Evolutionary conservation across 2,329 filamentous ascomycete species (phyloP), one percentile per base, ranked within the genome.

Genomic region (Periconia sp.): DNA sequence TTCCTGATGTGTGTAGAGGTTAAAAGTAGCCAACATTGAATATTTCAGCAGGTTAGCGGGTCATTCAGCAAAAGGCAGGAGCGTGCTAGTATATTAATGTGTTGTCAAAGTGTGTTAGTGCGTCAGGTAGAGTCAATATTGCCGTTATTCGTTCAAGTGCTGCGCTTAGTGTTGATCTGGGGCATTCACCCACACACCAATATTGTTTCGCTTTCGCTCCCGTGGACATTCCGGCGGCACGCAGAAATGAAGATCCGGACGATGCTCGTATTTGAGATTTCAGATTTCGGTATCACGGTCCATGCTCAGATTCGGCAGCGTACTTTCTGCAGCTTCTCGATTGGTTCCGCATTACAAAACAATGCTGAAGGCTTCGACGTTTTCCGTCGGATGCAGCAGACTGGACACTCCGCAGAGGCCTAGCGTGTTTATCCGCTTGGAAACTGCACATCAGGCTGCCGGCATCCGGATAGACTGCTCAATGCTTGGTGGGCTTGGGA

Each of bases 51-150:
- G 45, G 40, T 57, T 48, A 51, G 55, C 44, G 22, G 44, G 25
- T 37, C 13, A 40, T 23, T 9, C 19, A 28, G 15, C 13, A 16
- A 13, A 16, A 24, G 24, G 52, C 47, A 57, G 43, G 41, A 50
- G 47, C 50, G 39, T n/a, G 51, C 47, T 61, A 58, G 54, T 57
- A 59, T 59, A 56, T 54, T 65, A 63, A 63, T 65, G 57, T 61
- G 48, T 61, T 55, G 45, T 50, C 43, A 46, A 45, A 24, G 33
- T 22, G 41, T 42, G 40, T 31, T 39, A 46, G 52, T 18, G 40
- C 46, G 37, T 45, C 39, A 37, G 40, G 39, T 48, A 50, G 39
- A 58, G 48, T 56, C 43, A 39, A 57, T 56, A 52, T 54, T 53
- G 43, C 46, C 44, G 41, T 57, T 59, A 47, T 56, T 49, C 41